Conservation (phyloP, 306 rosid genomes). For the Dryas alaskensis region DNA sequence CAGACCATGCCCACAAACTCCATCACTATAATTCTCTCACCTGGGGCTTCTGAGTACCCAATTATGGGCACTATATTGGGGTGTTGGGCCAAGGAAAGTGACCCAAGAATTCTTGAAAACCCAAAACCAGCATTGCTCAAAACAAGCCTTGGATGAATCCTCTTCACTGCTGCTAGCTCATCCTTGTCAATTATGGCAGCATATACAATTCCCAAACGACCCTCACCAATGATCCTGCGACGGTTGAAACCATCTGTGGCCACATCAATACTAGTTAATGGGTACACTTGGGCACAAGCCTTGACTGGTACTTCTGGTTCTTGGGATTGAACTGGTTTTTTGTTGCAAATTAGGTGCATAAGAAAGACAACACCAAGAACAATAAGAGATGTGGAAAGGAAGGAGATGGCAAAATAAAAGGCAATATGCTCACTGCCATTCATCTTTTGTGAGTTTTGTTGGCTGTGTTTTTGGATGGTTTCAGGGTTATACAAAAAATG, state of each 20-base stretch:
- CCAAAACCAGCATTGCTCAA: conserved; percentile 73
- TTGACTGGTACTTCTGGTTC: conserved; percentile 42
- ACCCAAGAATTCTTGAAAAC: conserved; percentile 51
- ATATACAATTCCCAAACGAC: conserved; percentile 75
- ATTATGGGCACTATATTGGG: conserved; percentile 66
- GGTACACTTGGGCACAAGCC: conserved; percentile 44
- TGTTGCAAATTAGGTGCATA: conserved; percentile 49
- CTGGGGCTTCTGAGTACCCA: conserved; percentile 86
- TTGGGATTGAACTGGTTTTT: conserved; percentile 49
- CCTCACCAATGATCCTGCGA: conserved; percentile 64
- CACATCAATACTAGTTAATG: conserved; percentile 48
- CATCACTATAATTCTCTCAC: conserved; percentile 72
- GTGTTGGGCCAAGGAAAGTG: conserved; percentile 73
- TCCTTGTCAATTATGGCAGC: conserved; percentile 47
- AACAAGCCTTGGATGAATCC: conserved; percentile 68
- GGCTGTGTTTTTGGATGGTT: too few species aligned
- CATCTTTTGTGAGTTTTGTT: conserved; percentile 32
- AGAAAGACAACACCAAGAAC: conserved; percentile 43
- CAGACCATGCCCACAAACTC: conserved; percentile 58
- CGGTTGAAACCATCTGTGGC: conserved; percentile 81
- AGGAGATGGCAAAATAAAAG: conserved; percentile 43
- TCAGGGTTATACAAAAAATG: background rate
- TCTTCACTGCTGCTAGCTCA: conserved; percentile 57
- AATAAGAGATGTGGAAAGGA: conserved; percentile 44
- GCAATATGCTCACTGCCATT: conserved; percentile 36